Base-by-base conservation (phyloP, 1,284 basidiomycete genomes). In the Volvariella volvacea region DNA sequence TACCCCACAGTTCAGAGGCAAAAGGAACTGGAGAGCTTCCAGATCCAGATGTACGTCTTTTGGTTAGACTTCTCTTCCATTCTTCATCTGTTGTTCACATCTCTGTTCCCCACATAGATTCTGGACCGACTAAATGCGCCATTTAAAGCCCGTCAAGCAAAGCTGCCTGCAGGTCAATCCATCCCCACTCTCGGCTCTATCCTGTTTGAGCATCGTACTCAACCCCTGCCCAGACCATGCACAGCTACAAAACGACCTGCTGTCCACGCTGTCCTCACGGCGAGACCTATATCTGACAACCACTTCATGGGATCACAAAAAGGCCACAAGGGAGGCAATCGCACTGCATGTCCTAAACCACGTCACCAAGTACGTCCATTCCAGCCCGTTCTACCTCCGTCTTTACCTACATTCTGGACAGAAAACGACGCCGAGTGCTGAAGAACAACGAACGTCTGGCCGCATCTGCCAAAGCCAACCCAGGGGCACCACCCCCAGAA, bases 391-490 rank as follows among this genome's bases (percentile, higher is more conserved):
- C 19, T 22, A 31, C 22, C 7, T 8, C 43, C 42, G 36, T 51
- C 33, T 33, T 50, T 46, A 49, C 56, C 44, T 42, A 52, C 30
- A 43, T 41, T 34, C 22, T 39, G 16, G 14, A n/a, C 52, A 96
- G 93, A 72, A 97, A 94, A 51, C 86, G 95, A n/a, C 80, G 87
- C 10, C 76, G 81, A 6, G 77, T 99, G n/a, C 73, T 97, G 14
- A 94, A 94, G 60, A 96, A 95, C 63, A 98, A 97, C 58, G 92
- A 97, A 54, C 82, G 83, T 39, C 74, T 98, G 10, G 76, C 86
- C 0, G 77, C 83, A 51, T 78, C 80, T 3, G 62, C 72, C 1
- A 78, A 87, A 65, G 58, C 71, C 12, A 67, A 70, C 47, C 64
- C 71, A 30, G 59, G 71, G 4, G 63, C 67, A 2, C 66, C 78